Conservation (phyloP, 139 green algal genomes). For the Coelastrella sp. region DNA sequence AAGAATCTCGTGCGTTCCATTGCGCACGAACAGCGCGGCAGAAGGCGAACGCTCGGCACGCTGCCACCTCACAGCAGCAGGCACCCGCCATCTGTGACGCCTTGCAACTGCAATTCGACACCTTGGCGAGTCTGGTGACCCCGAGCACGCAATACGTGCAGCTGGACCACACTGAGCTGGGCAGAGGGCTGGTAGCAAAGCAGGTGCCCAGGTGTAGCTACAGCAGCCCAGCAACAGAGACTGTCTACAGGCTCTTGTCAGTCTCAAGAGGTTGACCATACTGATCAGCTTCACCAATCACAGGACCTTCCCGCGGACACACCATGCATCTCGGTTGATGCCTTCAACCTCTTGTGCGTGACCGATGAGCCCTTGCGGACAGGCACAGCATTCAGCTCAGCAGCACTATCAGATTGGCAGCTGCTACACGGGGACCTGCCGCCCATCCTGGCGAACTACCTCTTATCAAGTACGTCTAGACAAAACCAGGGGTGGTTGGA, state of each 20-base stretch:
- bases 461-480: conserved; percentile 44
- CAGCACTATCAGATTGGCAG: conserved; percentile 57
- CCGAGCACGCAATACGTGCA: neutral
- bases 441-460: conserved; percentile 50
- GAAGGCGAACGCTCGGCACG: no score
- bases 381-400: conserved; percentile 46
- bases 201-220: neutral
- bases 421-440: conserved; percentile 56
- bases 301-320: neutral
- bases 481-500: no score
- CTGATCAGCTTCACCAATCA: neutral
- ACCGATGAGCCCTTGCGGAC: conserved; percentile 51
- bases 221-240: neutral
- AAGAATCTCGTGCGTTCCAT: neutral
- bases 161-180: conserved; percentile 9
- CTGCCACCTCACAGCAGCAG: neutral
- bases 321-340: conserved; percentile 49
- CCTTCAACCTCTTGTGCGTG: conserved; percentile 54
- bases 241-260: no score
- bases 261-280: neutral
- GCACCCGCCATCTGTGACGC: neutral
- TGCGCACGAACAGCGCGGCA: neutral
- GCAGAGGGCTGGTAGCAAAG: conserved; percentile 49
- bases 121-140: neutral
- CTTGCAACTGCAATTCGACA: conserved; percentile 9